Evolutionary conservation across 306 rosid genomes (phyloP), one percentile per base, ranked within the genome.

Genomic region (Cyclanthera cordifolia): DNA sequence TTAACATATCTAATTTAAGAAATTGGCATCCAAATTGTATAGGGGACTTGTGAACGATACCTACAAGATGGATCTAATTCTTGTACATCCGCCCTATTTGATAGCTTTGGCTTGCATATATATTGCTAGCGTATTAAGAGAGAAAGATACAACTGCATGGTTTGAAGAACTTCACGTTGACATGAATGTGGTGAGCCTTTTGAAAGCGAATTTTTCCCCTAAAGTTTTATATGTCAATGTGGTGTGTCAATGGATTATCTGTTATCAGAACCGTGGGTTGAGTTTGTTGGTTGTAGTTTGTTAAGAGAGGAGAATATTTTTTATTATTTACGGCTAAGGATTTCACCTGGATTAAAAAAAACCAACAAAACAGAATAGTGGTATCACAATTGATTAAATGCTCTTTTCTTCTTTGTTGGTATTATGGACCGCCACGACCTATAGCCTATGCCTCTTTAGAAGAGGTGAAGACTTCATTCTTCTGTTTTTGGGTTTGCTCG

Each of bases 21-120:
- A 56, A 74, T 72, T 41, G 53, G 32, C 56, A 32, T 69, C 72
- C 56, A 30, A 73, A 74, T 64, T 53, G 25, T 28, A 28, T 81
- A 92, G 96, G 97, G 97, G 97, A 46, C 60, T 92, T 69, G 81
- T 92, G 72, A 92, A 92, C 73, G 97, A 89, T 76, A 92, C 95
- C 15, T 92, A 92, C 93, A 92, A 81, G 90, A 89, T 89, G 95
- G 97, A 92, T 78, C 93, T 92, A 43, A 79, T 88, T 65, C 97
- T 92, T 57, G 89, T 92, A 28, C 90, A 92, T 76, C 89, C 97
- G 63, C 97, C 97, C 11, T 96, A 92, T 80, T 85, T 89, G 79
- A 87, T 92, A 70, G 95, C 96, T 76, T 80, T 92, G 75, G 97
- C 97, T 61, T 87, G 97, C 86, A 81, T 92, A 75, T 89, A 87